These are phyloP conservation scores for Talaromyces sp. DNA, from an alignment of 2,329 filamentous ascomycete genomes.

Conservation along the genomic window DNA sequence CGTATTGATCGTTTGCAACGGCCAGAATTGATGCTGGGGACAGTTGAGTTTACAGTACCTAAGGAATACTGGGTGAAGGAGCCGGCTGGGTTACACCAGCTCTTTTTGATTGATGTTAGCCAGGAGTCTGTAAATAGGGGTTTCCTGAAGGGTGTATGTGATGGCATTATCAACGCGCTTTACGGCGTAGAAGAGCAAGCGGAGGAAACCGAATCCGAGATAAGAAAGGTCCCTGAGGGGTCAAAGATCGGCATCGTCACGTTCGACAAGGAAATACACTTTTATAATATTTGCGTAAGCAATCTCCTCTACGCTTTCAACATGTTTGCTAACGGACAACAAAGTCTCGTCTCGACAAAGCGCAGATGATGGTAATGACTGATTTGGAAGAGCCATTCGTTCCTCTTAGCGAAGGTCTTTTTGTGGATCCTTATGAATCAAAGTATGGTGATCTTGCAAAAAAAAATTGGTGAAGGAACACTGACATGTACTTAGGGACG, in stretches of 20 bases:
- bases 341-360: constrained; percentile 71
- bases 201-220: constrained; percentile 45
- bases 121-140: constrained; percentile 89
- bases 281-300: constrained; percentile 88
- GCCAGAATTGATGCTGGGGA: constrained; percentile 84
- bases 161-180: constrained; percentile 78
- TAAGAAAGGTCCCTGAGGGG: constrained; percentile 65
- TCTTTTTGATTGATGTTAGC: constrained; percentile 91
- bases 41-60: constrained; percentile 92
- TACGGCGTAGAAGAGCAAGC: constrained; percentile 65
- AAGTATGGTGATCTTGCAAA: constrained; percentile 49
- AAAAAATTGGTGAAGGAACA: neutral
- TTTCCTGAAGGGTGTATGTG: constrained; percentile 84
- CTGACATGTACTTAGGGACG: constrained; percentile 46
- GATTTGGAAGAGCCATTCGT: constrained; percentile 96
- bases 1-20: constrained; percentile 84
- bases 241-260: constrained; percentile 92
- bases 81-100: constrained; percentile 78
- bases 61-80: constrained; percentile 99
- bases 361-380: constrained; percentile 98
- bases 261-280: constrained; percentile 94
- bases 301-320: constrained; percentile 11
- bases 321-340: constrained; percentile 25
- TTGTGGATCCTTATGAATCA: constrained; percentile 90
- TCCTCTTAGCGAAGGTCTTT: constrained; percentile 83